phyloP scores from a whole-genome alignment of 768 basidiomycete species.

The Phylloporus arenicola region DNA sequence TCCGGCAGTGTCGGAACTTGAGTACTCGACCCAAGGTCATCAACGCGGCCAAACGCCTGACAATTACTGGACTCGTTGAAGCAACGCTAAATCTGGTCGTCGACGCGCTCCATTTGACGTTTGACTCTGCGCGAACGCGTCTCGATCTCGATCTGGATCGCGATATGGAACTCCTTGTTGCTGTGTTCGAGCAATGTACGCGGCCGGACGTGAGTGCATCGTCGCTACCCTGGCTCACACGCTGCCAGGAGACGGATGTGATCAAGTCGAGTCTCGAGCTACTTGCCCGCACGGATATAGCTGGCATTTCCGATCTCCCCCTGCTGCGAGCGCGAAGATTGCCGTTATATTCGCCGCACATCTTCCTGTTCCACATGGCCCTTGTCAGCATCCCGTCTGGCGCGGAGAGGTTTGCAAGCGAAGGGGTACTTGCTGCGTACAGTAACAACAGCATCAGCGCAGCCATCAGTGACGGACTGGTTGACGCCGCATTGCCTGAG shows the following conservation, averaged over 20 bases:
- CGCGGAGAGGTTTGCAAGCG: conserved; percentile 81
- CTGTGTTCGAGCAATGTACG: conserved; percentile 80
- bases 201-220: conserved; percentile 62
- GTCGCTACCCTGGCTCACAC: conserved; percentile 70
- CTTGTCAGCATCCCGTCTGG: conserved; percentile 70
- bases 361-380: conserved; percentile 84
- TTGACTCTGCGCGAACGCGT: conserved; percentile 55
- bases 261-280: conserved; percentile 72
- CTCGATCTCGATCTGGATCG: conserved; percentile 63
- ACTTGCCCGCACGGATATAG: conserved; percentile 61
- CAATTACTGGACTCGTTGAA: conserved; percentile 56
- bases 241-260: conserved; percentile 76
- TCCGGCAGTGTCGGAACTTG: conserved; percentile 55
- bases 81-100: conserved; percentile 59
- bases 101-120: conserved; percentile 59
- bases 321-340: conserved; percentile 57
- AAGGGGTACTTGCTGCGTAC: conserved; percentile 76
- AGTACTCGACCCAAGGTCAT: conserved; percentile 44
- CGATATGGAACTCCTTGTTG: conserved; percentile 76
- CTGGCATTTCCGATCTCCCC: conserved; percentile 62
- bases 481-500: conserved; percentile 64
- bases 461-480: conserved; percentile 67
- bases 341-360: conserved; percentile 68
- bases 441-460: conserved; percentile 75
- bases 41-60: conserved; percentile 57